These are phyloP conservation scores for Cunninghamia lanceolata DNA, from an alignment of 75 land plant genomes.

Conservation along the genomic window DNA sequence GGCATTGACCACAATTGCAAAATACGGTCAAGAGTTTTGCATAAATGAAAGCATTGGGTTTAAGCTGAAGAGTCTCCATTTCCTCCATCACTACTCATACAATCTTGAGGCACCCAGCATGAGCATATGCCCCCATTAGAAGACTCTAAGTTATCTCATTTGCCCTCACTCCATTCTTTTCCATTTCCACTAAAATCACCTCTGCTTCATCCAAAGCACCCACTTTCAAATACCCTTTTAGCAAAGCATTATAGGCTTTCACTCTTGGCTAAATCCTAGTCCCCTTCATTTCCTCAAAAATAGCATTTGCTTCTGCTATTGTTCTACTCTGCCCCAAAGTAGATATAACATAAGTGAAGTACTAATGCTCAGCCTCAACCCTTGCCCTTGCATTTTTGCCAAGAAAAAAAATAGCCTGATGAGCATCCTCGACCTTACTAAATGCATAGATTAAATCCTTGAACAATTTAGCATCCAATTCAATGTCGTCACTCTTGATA, in stretches of 20 bases:
- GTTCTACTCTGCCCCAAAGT: constrained; percentile 58
- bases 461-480: constrained; percentile 58
- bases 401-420: constrained; percentile 50
- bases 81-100: constrained; percentile 59
- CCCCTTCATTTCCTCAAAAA: constrained; percentile 76
- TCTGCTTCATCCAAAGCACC: constrained; percentile 73
- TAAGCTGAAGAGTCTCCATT: constrained; percentile 56
- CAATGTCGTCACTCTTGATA: constrained; percentile 48
- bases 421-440: constrained; percentile 53
- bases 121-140: constrained; percentile 70
- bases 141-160: constrained; percentile 69
- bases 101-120: constrained; percentile 73
- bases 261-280: constrained; percentile 48
- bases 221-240: constrained; percentile 70
- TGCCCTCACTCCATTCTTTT: constrained; percentile 42
- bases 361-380: constrained; percentile 42
- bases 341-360: constrained; percentile 52
- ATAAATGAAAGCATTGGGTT: constrained; percentile 69
- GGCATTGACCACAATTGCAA: constrained; percentile 77
- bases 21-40: constrained; percentile 66
- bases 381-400: constrained; percentile 47
- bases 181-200: constrained; percentile 52
- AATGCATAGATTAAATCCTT: constrained; percentile 70
- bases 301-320: constrained; percentile 71
- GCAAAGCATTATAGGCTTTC: constrained; percentile 77